Base-by-base conservation (phyloP, 2,329 filamentous ascomycete species). In the Ascochyta lentis region DNA sequence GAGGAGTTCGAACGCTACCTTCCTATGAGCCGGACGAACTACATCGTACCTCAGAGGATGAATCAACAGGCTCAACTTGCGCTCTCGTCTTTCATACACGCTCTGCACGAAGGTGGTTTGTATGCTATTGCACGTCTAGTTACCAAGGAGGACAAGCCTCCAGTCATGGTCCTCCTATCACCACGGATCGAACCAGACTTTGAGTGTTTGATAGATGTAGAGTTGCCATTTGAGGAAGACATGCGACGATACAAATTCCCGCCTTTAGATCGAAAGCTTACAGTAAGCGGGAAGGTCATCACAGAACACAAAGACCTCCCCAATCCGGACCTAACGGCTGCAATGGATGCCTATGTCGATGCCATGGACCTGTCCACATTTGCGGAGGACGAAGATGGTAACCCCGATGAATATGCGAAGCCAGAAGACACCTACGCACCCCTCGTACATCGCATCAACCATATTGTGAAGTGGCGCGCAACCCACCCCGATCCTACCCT, bases 331-430 rank as follows among this genome's bases (percentile, higher is more conserved):
- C 81, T 99, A 23, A 83, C 86, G 49, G 79, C 88, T 44, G 89
- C 92, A 1, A 98, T 99, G 93, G 89, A 88, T 72, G 86, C 91
- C 60, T 98, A 94, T 65, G 92, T 99, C 7, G 92, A 98, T 72
- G 86, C 86, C 7, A 96, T 99, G 94, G 93, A 97, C 67, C 79
- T 99, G 2, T 89, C 89, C 1, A 81, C 75, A 0, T 86, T 89
- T 67, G 89, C 83, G 9, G 83, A 81, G 41, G 89, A 96, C 66
- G 90, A 95, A 41, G 84, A 93, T 39, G 91, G 71, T 12, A 75
- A 85, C 9, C 76, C 79, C 1, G 72, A 78, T 1, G 91, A 97
- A 69, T 94, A 91, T 57, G 87, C 90, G 38, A 80, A 87, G 0
- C 84, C 94, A 43, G 91, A 96, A 37, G 91, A 96, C 33, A 88